Base-by-base conservation (phyloP, 306 rosid species). In the Cotoneaster glaucophyllus region DNA sequence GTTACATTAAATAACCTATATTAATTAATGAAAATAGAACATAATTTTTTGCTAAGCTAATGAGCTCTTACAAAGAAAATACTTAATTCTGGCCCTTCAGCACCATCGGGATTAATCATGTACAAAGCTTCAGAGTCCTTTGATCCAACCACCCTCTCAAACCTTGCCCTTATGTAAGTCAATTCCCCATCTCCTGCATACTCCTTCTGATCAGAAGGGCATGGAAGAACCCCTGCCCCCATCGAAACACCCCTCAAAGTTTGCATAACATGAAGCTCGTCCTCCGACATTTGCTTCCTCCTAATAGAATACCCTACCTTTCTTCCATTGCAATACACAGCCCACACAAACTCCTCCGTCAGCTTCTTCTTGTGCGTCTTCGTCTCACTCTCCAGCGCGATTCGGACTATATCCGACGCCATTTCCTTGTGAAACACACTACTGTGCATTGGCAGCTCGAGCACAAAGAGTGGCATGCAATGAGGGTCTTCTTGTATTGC, bases 401-500 rank as follows among this genome's bases (percentile, higher is more conserved):
- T 90, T 50, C 99, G 77, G 50, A 95, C 86, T 4, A 86, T 81
- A 24, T 92, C 98, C 0, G 99, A 89, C 0, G 88, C 90, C 99
- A 95, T 95, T 70, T 95, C 98, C 65, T 90, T 92, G 88, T 95
- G 87, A 9, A 95, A 69, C 25, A 88, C 86, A 12, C 87, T 85
- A 0, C 92, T 87, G 1, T 89, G 77, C 90, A 95, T 89, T 14
- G 99, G 99, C 1, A 95, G 81, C 84, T 95, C 98, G 58, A 95
- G 88, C 0, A 92, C 89, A 77, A 92, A 92, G 12, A 90, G 62
- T 0, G 98, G 99, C 88, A 92, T 82, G 86, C 92, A 90, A 1
- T 94, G 96, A 3, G 99, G 96, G 53, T 92, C 98, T 52, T 95
- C 99, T 61, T 95, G 99, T 48, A 95, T 93, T 0, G 99, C 97